phyloP scores from a whole-genome alignment of 768 basidiomycete species.

The Pholiota molesta region DNA sequence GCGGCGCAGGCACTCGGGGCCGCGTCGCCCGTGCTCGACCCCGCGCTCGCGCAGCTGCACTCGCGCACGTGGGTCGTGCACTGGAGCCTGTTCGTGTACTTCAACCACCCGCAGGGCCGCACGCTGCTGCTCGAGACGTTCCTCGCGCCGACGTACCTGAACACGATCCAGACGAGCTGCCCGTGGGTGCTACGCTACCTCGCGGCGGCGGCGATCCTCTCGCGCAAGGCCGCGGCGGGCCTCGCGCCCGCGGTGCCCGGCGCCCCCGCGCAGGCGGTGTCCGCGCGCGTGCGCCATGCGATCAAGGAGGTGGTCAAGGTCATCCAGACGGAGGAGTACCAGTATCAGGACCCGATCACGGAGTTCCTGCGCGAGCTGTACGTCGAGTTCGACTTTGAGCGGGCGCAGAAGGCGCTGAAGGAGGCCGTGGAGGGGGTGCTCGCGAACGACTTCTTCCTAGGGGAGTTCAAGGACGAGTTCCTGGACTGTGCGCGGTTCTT shows the following conservation, averaged over 20 bases:
- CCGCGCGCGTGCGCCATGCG: conserved; percentile 82
- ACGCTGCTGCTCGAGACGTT: conserved; percentile 94
- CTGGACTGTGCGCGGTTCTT: conserved; percentile 95
- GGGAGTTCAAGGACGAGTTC: conserved; percentile 90
- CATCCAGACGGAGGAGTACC: conserved; percentile 94
- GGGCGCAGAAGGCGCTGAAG: conserved; percentile 81
- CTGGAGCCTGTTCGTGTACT: conserved; percentile 98
- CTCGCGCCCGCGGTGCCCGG: conserved; percentile 35
- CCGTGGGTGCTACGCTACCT: conserved; percentile 97
- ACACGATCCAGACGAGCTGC: conserved; percentile 95
- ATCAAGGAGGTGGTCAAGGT: conserved; percentile 92
- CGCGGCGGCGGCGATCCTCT: conserved; percentile 89
- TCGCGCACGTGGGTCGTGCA: conserved; percentile 96
- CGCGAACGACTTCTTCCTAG: conserved; percentile 92
- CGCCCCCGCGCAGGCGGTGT: conserved; percentile 44
- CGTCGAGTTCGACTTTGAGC: conserved; percentile 95
- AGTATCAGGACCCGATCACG: conserved; percentile 93
- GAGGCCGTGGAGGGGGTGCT: conserved; percentile 77
- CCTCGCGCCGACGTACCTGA: conserved; percentile 95
- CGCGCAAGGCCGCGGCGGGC: conserved; percentile 71
- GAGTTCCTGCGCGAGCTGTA: conserved; percentile 93
- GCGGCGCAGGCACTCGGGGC: conserved; percentile 27
- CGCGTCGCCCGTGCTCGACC: conserved; percentile 48
- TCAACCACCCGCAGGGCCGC: conserved; percentile 92
- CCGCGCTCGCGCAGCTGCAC: conserved; percentile 87